These are phyloP conservation scores for Xylaria acuta DNA, from an alignment of 495 filamentous ascomycete genomes.

Conservation along the genomic window DNA sequence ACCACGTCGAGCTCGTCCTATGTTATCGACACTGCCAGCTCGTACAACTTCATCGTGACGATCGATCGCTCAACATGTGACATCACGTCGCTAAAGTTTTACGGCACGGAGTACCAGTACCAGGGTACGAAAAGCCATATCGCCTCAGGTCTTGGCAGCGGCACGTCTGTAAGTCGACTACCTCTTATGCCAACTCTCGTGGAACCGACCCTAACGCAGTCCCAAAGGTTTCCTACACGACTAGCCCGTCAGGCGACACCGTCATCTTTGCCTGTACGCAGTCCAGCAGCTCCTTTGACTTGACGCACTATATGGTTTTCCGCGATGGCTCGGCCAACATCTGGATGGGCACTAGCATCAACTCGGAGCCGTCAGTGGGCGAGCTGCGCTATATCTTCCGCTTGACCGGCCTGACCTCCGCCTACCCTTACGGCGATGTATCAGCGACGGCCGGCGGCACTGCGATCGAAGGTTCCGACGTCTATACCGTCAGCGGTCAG, in stretches of 20 bases:
- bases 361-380: conserved; percentile 57
- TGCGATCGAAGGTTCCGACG: conserved; percentile 60
- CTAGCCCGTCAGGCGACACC: conserved; percentile 43
- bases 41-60: conserved; percentile 55
- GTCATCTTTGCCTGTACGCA: conserved; percentile 57
- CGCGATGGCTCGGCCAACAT: conserved; percentile 57
- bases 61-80: conserved; percentile 57
- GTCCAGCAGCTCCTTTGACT: conserved; percentile 47
- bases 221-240: conserved; percentile 21
- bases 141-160: conserved; percentile 60
- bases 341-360: conserved; percentile 64
- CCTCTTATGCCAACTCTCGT: conserved; percentile 44
- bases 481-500: conserved; percentile 57
- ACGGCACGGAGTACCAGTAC: conserved; percentile 58
- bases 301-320: conserved; percentile 62
- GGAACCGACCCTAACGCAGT: conserved; percentile 17
- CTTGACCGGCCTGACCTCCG: conserved; percentile 57
- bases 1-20: conserved; percentile 38
- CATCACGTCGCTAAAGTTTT: conserved; percentile 60
- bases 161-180: conserved; percentile 39
- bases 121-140: conserved; percentile 56
- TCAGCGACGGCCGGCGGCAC: conserved; percentile 49
- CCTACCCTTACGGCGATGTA: conserved; percentile 44
- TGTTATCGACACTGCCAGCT: conserved; percentile 52
- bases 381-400: conserved; percentile 64